Evolutionary conservation across 371 early-diverging fungal genomes (phyloP).

Genomic region (Zychaea mexicana): DNA sequence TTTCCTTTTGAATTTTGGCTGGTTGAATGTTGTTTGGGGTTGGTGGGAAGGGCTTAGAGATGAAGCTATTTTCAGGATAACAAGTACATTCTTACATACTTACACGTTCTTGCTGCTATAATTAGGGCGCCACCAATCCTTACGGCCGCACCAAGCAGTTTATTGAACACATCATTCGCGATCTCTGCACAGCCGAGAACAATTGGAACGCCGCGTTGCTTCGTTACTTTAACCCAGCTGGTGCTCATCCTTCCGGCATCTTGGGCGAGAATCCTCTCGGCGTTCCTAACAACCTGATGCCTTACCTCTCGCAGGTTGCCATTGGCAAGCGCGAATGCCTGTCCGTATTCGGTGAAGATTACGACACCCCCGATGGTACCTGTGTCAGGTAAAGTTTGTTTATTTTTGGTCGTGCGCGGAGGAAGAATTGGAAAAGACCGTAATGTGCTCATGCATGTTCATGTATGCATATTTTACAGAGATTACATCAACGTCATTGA

Average conservation of each 20-base stretch:
- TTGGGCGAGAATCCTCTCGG: constrained; percentile 88
- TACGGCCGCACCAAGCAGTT: constrained; percentile 89
- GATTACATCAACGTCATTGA: constrained; percentile 94
- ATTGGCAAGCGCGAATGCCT: constrained; percentile 73
- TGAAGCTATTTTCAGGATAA: background rate
- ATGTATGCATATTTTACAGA: constrained; percentile 18
- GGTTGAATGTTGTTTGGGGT: background rate
- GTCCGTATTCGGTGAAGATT: constrained; percentile 84
- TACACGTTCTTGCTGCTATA: background rate
- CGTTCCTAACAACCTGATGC: constrained; percentile 89
- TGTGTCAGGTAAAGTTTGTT: constrained; percentile 83
- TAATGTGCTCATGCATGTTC: background rate
- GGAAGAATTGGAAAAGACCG: background rate
- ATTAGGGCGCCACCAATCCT: constrained; percentile 70
- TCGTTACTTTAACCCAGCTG: constrained; percentile 91
- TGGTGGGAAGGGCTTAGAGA: background rate
- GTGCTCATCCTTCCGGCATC: constrained; percentile 84
- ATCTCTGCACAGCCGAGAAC: constrained; percentile 63
- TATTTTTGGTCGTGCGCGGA: too few species aligned
- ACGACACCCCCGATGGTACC: constrained; percentile 87
- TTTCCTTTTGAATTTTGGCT: background rate
- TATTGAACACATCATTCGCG: constrained; percentile 80
- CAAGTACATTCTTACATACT: too few species aligned
- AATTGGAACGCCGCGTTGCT: constrained; percentile 77
- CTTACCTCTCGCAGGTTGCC: constrained; percentile 82